Percentiles rank a stretch among this genome's conserved stretches.
These are phyloP conservation scores for Trametes elegans DNA, from an alignment of 768 basidiomycete species.

Conservation along the genomic window DNA sequence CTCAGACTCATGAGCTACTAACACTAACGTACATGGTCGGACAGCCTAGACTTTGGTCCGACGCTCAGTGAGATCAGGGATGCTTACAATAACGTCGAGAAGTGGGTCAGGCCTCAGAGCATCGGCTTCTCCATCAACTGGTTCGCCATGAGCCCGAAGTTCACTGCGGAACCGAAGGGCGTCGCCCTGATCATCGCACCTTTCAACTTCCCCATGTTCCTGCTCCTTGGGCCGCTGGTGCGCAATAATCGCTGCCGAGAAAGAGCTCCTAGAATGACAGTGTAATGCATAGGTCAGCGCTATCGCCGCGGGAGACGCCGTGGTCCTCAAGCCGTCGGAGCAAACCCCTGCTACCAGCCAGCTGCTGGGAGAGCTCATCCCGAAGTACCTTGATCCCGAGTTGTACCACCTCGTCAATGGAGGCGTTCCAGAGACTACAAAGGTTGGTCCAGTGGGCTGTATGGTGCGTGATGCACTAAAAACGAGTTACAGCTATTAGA, in stretches of 20 bases:
- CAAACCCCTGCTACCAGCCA: slow-evolving; percentile 51
- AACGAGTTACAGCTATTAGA: slow-evolving; percentile 51
- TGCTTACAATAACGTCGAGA: slow-evolving; percentile 60
- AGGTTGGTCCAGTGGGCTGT: slow-evolving; percentile 27
- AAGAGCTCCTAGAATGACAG: not conserved
- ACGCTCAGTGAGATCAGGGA: slow-evolving; percentile 49
- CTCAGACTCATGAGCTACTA: not conserved
- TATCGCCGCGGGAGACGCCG: slow-evolving; percentile 73
- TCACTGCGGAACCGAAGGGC: slow-evolving; percentile 75
- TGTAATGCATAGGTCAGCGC: slow-evolving; percentile 45
- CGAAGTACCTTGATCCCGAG: slow-evolving; percentile 70
- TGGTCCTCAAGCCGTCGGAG: slow-evolving; percentile 75
- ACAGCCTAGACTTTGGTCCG: slow-evolving; percentile 60
- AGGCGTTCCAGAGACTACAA: slow-evolving; percentile 62
- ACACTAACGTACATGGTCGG: not conserved
- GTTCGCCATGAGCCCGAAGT: slow-evolving; percentile 55
- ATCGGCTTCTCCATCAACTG: slow-evolving; percentile 56
- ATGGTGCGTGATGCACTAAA: no score
- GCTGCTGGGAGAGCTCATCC: slow-evolving; percentile 63
- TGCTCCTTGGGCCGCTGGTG: slow-evolving; percentile 58
- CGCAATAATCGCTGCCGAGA: slow-evolving; percentile 11
- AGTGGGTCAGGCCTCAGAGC: slow-evolving; percentile 68
- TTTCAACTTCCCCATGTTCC: slow-evolving; percentile 73
- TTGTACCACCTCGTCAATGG: slow-evolving; percentile 68
- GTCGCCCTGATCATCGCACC: slow-evolving; percentile 67